Base-by-base conservation (phyloP, 495 filamentous ascomycete species). In the Aspergillus funiculosus region DNA sequence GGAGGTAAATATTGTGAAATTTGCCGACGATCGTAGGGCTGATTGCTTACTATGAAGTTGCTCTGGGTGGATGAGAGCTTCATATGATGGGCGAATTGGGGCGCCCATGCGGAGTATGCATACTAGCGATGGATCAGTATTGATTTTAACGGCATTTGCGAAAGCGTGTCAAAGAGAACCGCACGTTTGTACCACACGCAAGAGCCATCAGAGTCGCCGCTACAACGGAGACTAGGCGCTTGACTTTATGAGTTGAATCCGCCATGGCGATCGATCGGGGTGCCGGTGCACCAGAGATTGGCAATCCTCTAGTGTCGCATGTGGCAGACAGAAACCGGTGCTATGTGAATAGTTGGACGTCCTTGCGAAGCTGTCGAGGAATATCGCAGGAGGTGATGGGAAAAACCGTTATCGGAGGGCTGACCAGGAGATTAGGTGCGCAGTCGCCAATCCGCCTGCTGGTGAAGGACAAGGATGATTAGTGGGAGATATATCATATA, bases 71-170 rank as follows among this genome's bases (percentile, higher is more conserved):
- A 84, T 2, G 87, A 87, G 39, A 97, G 80, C 64, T 85, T 78
- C 64, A 98, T 73, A 46, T 75, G 78, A 48, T 89, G 81, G 18
- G 89, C 89, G 56, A 96, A 95, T 63, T 95, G 89, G 11, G 92
- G 92, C 20, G 84, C 91, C 89, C 94, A 98, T 67, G 92, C 94
- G 43, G 89, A 95, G 59, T 96, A 98, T 52, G 90, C 94, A 79
- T 98, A 98, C 89, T 95, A 54, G 39, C 1, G 11, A 47, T 45
- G 22, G 46, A 48, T 48, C 30, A 51, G 47, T 30, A 30, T 34
- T 4, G 4, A 26, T 17, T 40, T 8, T 43, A 8, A 14, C 19
- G 22, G 6, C 15, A 3, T 15, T 24, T 18, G 8, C 24, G 27
- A 21, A 32, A 43, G 17, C 25, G 21, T 22, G 5, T 43, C 30